A percentile compares a stretch with the other conserved stretches of the same genome.
Evolutionary conservation across 2,329 filamentous ascomycete species (phyloP).

Genomic region (Xylaria polymorpha): DNA sequence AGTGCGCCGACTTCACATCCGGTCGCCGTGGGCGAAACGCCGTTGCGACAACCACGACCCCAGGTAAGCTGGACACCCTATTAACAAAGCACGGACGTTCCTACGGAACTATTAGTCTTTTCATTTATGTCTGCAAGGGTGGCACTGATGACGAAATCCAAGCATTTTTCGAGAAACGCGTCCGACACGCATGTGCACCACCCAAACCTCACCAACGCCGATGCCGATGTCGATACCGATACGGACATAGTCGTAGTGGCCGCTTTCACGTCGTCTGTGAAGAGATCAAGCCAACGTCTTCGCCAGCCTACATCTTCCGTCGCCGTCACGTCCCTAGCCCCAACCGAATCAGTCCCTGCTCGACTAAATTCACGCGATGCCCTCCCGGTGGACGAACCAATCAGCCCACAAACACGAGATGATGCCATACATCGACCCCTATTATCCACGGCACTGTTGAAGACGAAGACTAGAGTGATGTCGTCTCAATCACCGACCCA

Average conservation of each 20-base stretch:
- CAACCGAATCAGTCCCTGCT: slow-evolving; percentile 14
- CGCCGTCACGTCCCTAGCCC: slow-evolving; percentile 6
- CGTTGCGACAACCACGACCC: slow-evolving; percentile 1
- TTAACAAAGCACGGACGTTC: slow-evolving; percentile 24
- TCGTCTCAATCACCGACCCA: slow-evolving; percentile 67
- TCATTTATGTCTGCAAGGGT: slow-evolving; percentile 41
- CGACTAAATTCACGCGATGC: slow-evolving; percentile 34
- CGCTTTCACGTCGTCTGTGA: slow-evolving; percentile 18
- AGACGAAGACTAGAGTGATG: slow-evolving; percentile 53
- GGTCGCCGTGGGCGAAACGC: background rate
- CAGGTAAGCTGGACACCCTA: slow-evolving; percentile 31
- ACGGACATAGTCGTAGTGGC: background rate
- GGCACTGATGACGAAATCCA: slow-evolving; percentile 45
- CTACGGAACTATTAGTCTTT: slow-evolving; percentile 18
- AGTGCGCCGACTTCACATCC: slow-evolving; percentile 10
- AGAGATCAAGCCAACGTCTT: slow-evolving; percentile 23
- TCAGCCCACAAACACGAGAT: slow-evolving; percentile 35
- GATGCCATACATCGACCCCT: slow-evolving; percentile 36
- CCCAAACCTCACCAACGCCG: background rate
- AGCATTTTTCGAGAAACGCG: slow-evolving; percentile 43
- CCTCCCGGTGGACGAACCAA: slow-evolving; percentile 20
- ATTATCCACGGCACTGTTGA: slow-evolving; percentile 27
- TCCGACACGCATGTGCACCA: slow-evolving; percentile 36
- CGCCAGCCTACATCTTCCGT: background rate
- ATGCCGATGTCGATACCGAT: background rate